Evolutionary conservation across 106 monocot genomes (phyloP).

Genomic region (Allium cepa): DNA sequence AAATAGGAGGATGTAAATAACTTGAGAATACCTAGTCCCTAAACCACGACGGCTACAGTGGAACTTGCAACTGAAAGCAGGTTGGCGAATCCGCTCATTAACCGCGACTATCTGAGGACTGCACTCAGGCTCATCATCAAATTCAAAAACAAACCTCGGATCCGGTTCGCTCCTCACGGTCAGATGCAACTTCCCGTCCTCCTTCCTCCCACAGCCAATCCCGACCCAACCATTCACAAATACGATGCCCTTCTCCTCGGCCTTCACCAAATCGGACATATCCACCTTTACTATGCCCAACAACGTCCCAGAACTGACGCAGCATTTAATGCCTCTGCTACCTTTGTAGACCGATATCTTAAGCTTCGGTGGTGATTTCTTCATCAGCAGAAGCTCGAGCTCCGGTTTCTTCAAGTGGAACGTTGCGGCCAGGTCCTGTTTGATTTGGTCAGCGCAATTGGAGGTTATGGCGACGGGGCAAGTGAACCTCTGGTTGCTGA

Average conservation of each 20-base stretch:
- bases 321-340: conserved; percentile 61
- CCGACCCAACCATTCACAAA: conserved; percentile 53
- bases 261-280: conserved; percentile 39
- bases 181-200: conserved; percentile 34
- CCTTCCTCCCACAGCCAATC: conserved; percentile 20
- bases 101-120: conserved; percentile 93
- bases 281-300: conserved; percentile 65
- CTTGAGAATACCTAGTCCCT: conserved; percentile 33
- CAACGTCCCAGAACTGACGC: conserved; percentile 66
- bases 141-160: conserved; percentile 91
- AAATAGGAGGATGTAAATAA: neutral
- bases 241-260: conserved; percentile 37
- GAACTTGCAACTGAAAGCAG: conserved; percentile 96
- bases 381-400: conserved; percentile 38
- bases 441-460: conserved; percentile 12
- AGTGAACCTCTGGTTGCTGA: conserved; percentile 48
- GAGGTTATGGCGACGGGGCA: conserved; percentile 41
- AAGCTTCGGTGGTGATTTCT: conserved; percentile 34
- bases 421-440: conserved; percentile 32
- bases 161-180: conserved; percentile 62
- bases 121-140: conserved; percentile 83
- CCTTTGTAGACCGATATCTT: conserved; percentile 76
- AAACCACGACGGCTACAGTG: conserved; percentile 26
- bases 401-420: conserved; percentile 56
- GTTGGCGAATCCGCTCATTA: conserved; percentile 59